These are phyloP conservation scores for Podaxis sp. DNA, from an alignment of 768 basidiomycete species.

Conservation along the genomic window DNA sequence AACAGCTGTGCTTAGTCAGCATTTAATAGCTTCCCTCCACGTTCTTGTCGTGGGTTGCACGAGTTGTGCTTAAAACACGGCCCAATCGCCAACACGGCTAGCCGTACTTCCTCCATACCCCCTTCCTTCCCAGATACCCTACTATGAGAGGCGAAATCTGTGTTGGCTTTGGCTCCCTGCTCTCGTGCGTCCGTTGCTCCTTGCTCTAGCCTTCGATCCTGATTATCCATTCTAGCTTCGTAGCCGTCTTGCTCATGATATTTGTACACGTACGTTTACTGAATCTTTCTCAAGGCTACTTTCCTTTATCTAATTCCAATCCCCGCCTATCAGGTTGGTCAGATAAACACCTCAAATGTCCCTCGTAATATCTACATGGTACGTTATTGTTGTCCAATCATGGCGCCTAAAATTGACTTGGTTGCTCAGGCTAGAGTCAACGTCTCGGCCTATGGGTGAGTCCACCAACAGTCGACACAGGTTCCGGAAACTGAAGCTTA, in stretches of 20 bases:
- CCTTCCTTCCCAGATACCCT: constrained; percentile 19
- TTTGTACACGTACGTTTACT: constrained; percentile 70
- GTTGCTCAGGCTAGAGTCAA: constrained; percentile 61
- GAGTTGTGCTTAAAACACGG: constrained; percentile 15
- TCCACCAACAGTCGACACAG: constrained; percentile 6
- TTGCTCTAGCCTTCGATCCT: constrained; percentile 20
- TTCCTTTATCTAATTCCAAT: constrained; percentile 18
- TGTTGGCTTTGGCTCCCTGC: constrained; percentile 66
- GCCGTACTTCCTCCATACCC: constrained; percentile 22
- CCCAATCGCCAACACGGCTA: constrained; percentile 15
- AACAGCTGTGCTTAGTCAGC: constrained; percentile 1
- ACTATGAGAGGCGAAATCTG: constrained; percentile 76
- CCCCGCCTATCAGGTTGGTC: constrained; percentile 61
- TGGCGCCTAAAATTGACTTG: constrained; percentile 4
- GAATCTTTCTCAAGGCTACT: constrained; percentile 8
- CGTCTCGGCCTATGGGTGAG: constrained; percentile 70
- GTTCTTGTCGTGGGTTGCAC: constrained; percentile 30
- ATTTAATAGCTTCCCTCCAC: constrained; percentile 20
- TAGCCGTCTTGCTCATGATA: constrained; percentile 64
- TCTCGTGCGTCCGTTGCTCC: constrained; percentile 54
- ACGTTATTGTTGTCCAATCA: constrained; percentile 19
- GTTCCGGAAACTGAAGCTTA: neutral
- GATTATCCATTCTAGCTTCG: constrained; percentile 35
- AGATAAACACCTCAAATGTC: constrained; percentile 75
- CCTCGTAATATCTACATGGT: constrained; percentile 78